Evolutionary conservation across 2,329 filamentous ascomycete species (phyloP), one percentile per base, ranked within the genome.

Genomic region (Ophiostoma sp.): DNA sequence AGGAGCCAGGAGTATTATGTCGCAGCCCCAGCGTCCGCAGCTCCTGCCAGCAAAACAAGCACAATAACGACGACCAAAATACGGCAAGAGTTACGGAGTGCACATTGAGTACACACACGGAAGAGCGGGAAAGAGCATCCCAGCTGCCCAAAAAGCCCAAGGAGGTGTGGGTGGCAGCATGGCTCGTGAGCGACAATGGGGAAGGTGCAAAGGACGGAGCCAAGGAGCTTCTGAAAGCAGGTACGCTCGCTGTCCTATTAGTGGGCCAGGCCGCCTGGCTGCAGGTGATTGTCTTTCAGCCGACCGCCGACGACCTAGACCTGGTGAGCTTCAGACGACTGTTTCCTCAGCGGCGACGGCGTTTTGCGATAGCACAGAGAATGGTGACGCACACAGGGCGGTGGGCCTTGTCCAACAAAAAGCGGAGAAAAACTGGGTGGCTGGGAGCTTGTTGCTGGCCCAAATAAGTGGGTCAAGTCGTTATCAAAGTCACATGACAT

Each of bases 361-460:
- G 55, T 28, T 39, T 66, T 42, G 36, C 36, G 36, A 66, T 36
- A 42, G 28, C 50, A 59, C 33, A 45, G 57, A 50, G 28, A 64
- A 59, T 52, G 48, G 61, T 72, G 71, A 72, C 71, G 71, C 71
- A 72, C 28, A 48, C 57, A n/a, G 66, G 36, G 48, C 22, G 52
- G 71, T 59, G 71, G 71, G 64, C 55, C 55, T 73, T 22, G 25
- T 28, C 48, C 61, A 57, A 22, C 48, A 50, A n/a, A 72, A 50
- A 61, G 71, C 39, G 71, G 71, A 63, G 64, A 39, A 69, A 70
- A 69, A 68, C 36, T 39, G 71, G 52, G 52, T 69, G 71, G 71
- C 64, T 73, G 71, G 71, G 64, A 55, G 19, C 42, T 25, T 48
- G 19, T 64, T 66, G 42, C 42, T 39, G 11, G 59, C 19, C 22